These are phyloP conservation scores for Pseudocercospora cruenta DNA, from an alignment of 2,329 filamentous ascomycete genomes.

Conservation along the genomic window DNA sequence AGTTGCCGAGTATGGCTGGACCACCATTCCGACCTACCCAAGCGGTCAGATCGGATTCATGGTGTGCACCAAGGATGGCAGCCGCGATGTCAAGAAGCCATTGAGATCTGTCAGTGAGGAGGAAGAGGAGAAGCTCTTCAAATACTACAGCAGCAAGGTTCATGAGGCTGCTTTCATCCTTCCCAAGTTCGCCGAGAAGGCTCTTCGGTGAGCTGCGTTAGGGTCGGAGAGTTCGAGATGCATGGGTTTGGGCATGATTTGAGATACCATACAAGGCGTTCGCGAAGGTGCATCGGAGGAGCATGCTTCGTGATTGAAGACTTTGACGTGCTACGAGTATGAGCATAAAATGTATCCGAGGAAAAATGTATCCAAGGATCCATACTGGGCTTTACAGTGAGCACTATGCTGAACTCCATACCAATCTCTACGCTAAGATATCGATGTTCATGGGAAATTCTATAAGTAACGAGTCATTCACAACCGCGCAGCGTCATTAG, in stretches of 20 bases:
- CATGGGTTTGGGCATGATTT: constrained; percentile 9
- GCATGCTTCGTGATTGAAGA: background rate
- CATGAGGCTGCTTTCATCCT: constrained; percentile 93
- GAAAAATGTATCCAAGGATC: background rate
- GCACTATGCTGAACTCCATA: background rate
- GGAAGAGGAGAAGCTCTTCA: constrained; percentile 90
- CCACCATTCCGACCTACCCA: constrained; percentile 98
- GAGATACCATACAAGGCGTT: constrained; percentile 18
- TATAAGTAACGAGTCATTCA: no score
- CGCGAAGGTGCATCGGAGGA: background rate
- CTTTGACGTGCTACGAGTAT: background rate
- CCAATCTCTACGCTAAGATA: background rate
- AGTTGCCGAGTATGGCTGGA: constrained; percentile 97
- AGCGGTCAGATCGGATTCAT: constrained; percentile 99
- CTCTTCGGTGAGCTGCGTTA: constrained; percentile 48
- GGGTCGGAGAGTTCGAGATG: background rate
- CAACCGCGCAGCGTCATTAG: no score
- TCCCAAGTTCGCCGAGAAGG: constrained; percentile 88
- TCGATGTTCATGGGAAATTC: no score
- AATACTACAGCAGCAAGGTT: constrained; percentile 96
- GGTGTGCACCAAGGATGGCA: constrained; percentile 96
- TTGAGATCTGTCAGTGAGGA: constrained; percentile 78
- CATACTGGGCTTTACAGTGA: background rate
- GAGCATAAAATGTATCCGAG: background rate
- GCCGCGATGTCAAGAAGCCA: constrained; percentile 80